Base-by-base conservation (phyloP, 1,139 yeast species). In the Yamadazyma spencermartinsiae region DNA sequence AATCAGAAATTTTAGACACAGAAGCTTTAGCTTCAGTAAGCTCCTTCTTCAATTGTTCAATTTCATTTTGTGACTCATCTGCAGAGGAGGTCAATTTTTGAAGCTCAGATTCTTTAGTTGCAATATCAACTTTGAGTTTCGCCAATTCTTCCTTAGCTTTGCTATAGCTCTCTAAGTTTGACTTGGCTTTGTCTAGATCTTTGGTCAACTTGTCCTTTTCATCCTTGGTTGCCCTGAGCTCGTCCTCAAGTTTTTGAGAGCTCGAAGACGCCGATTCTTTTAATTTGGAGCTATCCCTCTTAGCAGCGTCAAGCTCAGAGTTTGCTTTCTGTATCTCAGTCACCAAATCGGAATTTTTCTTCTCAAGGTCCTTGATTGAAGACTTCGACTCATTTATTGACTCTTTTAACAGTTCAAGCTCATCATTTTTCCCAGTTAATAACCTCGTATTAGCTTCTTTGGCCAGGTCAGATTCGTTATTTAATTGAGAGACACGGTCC, bases 31-130 rank as follows among this genome's bases (percentile, higher is more conserved):
- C 23, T 13, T 21, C 18, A 19, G 33, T 40, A n/a, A 41, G 44
- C 34, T 43, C 41, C 12, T 36, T 38, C 27, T 41, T 44, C 34
- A 49, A 43, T 28, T 40, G 34, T 4, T 47, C 44, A n/a, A 44
- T 39, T 17, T 54, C 48, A 9, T 49, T 45, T 14, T 48, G 40
- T 26, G 62, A 50, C 15, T 42, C 41, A 11, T 59, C 45, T 20
- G 60, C 33, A 23, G 64, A 65, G 2, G 48, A 46, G 17, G 67
- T 65, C 17, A 68, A 54, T 19, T 12, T 28, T 29, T 35, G 31
- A 24, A 31, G 15, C n/a, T 26, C 36, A 3, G 28, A 34, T 28
- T 9, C 21, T 27, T 16, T 37, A 34, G 10, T 32, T 28, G 34
- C 32, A 29, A 28, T 31, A 32, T 39, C 39, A 18, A 39, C 41